Evolutionary conservation across 768 basidiomycete species (phyloP).

Genomic region (Mycena sanguinolenta): DNA sequence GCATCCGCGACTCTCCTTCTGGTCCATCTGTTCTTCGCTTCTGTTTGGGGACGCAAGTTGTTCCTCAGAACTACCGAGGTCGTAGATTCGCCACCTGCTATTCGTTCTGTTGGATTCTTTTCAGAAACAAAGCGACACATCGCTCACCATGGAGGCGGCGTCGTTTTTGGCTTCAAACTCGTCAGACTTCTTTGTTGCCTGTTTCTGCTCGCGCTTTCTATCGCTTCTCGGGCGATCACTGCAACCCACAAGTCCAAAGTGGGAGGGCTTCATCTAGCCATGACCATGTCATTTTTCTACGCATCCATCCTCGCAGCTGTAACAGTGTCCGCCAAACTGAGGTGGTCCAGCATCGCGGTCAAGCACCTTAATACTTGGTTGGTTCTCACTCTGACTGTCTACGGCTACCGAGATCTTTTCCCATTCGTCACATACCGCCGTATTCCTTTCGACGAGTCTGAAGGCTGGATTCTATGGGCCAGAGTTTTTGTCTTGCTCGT

Average conservation of each 20-base stretch:
- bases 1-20: slow-evolving; percentile 52
- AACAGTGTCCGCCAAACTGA: slow-evolving; percentile 52
- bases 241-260: slow-evolving; percentile 38
- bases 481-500: slow-evolving; percentile 61
- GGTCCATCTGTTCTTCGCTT: slow-evolving; percentile 43
- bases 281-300: slow-evolving; percentile 55
- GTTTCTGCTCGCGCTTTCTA: slow-evolving; percentile 63
- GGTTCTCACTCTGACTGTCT: slow-evolving; percentile 60
- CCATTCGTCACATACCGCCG: slow-evolving; percentile 69
- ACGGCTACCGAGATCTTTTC: slow-evolving; percentile 68
- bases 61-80: slow-evolving; percentile 16
- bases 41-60: slow-evolving; percentile 29
- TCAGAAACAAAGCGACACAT: slow-evolving; percentile 56
- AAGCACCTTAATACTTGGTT: slow-evolving; percentile 66
- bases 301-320: slow-evolving; percentile 58
- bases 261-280: slow-evolving; percentile 48
- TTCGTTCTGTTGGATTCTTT: slow-evolving; percentile 44
- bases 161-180: slow-evolving; percentile 62
- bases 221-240: slow-evolving; percentile 56
- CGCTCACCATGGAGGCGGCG: slow-evolving; percentile 54
- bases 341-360: slow-evolving; percentile 53
- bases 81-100: slow-evolving; percentile 31
- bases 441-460: slow-evolving; percentile 60
- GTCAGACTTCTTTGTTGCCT: slow-evolving; percentile 59
- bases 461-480: slow-evolving; percentile 66